Conservation (phyloP, 2,329 filamentous ascomycete species). For the Phaeosphaeriaceae sp. region DNA sequence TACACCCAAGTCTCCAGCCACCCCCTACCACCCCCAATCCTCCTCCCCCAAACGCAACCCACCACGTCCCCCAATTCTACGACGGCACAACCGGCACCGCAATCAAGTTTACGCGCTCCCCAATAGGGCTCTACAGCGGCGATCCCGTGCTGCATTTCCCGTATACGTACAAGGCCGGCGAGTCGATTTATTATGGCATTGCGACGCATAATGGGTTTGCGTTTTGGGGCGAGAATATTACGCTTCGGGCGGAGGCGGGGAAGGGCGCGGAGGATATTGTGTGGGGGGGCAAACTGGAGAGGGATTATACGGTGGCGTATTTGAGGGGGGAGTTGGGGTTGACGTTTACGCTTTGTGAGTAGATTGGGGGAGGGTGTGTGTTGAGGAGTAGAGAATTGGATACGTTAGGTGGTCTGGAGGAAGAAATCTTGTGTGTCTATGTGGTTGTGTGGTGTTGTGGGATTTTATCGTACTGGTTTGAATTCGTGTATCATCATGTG, state of each 20-base stretch:
- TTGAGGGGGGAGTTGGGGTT: conserved; percentile 22
- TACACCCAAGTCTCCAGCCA: conserved; percentile 23
- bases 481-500: too few relatives aligned
- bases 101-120: conserved; percentile 28
- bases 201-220: conserved; percentile 25
- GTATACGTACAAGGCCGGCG: conserved; percentile 26
- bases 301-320: conserved; percentile 13
- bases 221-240: conserved; percentile 26
- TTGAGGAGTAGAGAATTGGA: not conserved
- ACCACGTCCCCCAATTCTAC: conserved; percentile 14
- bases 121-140: conserved; percentile 16
- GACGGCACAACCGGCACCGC: conserved; percentile 23
- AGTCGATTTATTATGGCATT: conserved; percentile 34
- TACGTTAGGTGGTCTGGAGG: not conserved
- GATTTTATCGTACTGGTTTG: too few relatives aligned
- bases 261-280: conserved; percentile 13
- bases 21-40: not conserved
- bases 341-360: conserved; percentile 24
- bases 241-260: conserved; percentile 14
- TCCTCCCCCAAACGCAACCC: not conserved
- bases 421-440: not conserved
- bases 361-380: not conserved
- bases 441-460: too few relatives aligned
- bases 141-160: conserved; percentile 27
- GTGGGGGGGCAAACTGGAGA: conserved; percentile 24